Evolutionary conservation across 129 eudicot genomes (phyloP), one percentile per base, ranked within the genome.

Genomic region (Artemisia annua): DNA sequence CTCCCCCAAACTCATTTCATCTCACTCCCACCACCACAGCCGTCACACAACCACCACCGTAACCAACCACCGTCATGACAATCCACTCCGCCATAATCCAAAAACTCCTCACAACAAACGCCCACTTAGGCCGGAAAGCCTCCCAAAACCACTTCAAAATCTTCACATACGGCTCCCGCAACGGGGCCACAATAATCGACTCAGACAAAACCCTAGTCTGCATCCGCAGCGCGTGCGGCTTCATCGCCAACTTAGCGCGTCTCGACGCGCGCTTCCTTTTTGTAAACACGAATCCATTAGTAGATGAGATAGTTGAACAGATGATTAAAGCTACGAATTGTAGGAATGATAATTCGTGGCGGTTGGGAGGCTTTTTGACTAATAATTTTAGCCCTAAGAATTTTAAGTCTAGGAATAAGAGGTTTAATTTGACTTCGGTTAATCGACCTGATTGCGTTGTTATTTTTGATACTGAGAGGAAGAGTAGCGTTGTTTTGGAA

Each of bases 181-280:
- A 94, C 73, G 81, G 73, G 15, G 62, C 78, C 78, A 70, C 91
- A 66, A 76, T 90, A 12, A 81, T 88, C 63, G 98, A 94, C 75
- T 77, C 96, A 48, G 97, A 94, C 71, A 94, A 94, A 81, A 94
- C 98, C 85, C 89, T 94, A 14, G 84, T 94, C 17, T 86, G 91
- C 83, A 83, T 94, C 79, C 92, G 98, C 32, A 86, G 79, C 72
- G 97, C 98, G 78, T 85, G 90, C 82, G 69, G 79, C 51, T 94
- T 94, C 93, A 86, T 94, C 39, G 84, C 80, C 48, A 80, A 82
- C 51, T 89, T 94, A 10, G 86, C 72, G 64, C 89, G 89, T 13
- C 52, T 30, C 55, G 69, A 83, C 0, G 96, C 78, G 2, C 75
- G 88, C 55, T 86, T 94, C 65, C 75, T 94, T 16, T 94, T 94